These are phyloP conservation scores for Penicillium italicum DNA, from an alignment of 2,329 filamentous ascomycete species.

Conservation along the genomic window DNA sequence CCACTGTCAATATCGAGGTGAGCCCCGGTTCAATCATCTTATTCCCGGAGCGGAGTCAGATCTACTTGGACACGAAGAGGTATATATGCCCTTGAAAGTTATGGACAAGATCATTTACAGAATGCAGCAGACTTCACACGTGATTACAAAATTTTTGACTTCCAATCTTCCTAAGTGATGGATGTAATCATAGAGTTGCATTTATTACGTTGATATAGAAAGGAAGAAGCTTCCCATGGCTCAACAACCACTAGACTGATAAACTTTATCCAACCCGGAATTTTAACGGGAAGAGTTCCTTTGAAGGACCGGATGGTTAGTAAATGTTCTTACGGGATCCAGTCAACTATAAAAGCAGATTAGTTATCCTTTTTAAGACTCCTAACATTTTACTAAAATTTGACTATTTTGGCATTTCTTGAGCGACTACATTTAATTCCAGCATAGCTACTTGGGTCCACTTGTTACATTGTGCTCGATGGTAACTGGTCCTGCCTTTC, in stretches of 20 bases:
- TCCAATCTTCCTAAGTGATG: background rate
- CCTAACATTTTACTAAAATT: background rate
- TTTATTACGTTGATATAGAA: background rate
- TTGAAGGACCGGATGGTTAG: background rate
- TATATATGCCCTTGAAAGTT: too few species aligned
- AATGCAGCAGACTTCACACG: background rate
- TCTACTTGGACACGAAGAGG: too few species aligned
- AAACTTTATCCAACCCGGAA: background rate
- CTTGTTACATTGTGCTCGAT: background rate
- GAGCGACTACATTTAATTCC: background rate
- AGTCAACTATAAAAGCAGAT: background rate
- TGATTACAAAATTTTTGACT: too few species aligned
- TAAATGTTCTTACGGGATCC: background rate
- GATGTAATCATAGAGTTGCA: too few species aligned
- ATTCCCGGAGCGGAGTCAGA: too few species aligned
- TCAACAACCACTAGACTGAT: background rate
- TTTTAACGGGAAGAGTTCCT: background rate
- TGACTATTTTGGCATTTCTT: background rate
- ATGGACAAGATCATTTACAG: too few species aligned
- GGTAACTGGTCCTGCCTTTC: background rate
- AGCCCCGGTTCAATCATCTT: too few species aligned
- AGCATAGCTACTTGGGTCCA: background rate
- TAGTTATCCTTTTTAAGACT: background rate
- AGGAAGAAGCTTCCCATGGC: background rate
- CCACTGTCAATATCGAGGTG: too few species aligned